Evolutionary conservation across 768 basidiomycete species (phyloP).

Genomic region (Lentinula aciculospora): DNA sequence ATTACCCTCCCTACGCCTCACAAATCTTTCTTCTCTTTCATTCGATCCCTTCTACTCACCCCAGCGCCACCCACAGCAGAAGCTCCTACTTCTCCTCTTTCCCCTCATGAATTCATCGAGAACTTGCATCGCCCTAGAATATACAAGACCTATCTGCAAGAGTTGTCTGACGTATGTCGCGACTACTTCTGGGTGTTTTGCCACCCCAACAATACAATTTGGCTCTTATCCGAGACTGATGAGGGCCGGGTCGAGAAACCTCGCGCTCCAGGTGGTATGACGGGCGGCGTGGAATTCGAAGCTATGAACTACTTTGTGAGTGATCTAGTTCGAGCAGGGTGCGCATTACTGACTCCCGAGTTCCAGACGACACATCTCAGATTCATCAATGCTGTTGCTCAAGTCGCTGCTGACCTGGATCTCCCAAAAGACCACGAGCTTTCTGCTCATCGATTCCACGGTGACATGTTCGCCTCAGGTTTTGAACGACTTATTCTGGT

Average conservation of each 20-base stretch:
- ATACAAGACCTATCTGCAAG: constrained; percentile 77
- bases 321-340: constrained; percentile 10
- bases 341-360: not conserved
- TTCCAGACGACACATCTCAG: constrained; percentile 81
- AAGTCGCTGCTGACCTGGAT: constrained; percentile 57
- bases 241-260: constrained; percentile 84
- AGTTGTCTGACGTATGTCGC: constrained; percentile 83
- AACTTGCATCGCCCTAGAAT: constrained; percentile 62
- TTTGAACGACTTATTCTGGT: constrained; percentile 89
- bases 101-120: constrained; percentile 79
- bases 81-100: constrained; percentile 53
- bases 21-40: constrained; percentile 64
- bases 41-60: constrained; percentile 71
- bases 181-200: constrained; percentile 99
- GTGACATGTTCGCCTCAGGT: constrained; percentile 85
- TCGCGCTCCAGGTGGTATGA: constrained; percentile 95
- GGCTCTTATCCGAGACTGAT: constrained; percentile 81
- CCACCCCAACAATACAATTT: constrained; percentile 89
- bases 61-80: constrained; percentile 63
- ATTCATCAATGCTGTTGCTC: constrained; percentile 77
- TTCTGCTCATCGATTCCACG: constrained; percentile 79
- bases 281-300: constrained; percentile 97
- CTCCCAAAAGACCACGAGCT: constrained; percentile 63
- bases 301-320: constrained; percentile 93
- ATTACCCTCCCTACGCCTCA: constrained; percentile 71